phyloP scores from a whole-genome alignment of 441 rosid species.

The Daphne laureola region DNA sequence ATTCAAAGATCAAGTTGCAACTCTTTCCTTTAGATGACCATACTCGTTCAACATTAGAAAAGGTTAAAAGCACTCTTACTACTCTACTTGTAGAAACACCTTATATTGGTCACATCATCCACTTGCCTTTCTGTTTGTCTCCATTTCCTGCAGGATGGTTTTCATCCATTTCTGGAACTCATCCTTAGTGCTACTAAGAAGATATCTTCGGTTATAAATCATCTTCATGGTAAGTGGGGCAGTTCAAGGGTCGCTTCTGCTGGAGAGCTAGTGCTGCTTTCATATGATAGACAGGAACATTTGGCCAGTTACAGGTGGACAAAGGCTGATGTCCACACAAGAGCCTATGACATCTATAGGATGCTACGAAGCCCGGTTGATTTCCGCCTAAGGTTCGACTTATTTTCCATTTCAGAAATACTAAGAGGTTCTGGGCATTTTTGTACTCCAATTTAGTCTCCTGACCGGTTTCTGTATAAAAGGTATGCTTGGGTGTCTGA shows the following conservation, averaged over 20 bases:
- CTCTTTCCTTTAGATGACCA: constrained; percentile 69
- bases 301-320: constrained; percentile 42
- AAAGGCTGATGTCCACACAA: constrained; percentile 29
- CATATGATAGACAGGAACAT: constrained; percentile 27
- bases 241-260: constrained; percentile 52
- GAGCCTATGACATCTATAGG: constrained; percentile 46
- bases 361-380: constrained; percentile 57
- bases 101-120: constrained; percentile 1
- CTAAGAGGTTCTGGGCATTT: background rate
- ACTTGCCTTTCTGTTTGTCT: constrained; percentile 3
- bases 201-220: constrained; percentile 76
- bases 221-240: constrained; percentile 72
- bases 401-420: constrained; percentile 1
- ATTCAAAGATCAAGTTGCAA: constrained; percentile 64
- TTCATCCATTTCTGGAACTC: constrained; percentile 87
- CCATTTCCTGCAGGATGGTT: constrained; percentile 43
- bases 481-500: constrained; percentile 81
- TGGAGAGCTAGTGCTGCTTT: constrained; percentile 55
- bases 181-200: constrained; percentile 65
- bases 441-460: constrained; percentile 6
- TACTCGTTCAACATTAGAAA: constrained; percentile 56
- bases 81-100: background rate
- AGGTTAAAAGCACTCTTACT: constrained; percentile 33
- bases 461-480: constrained; percentile 17
- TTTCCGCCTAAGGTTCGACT: constrained; percentile 72